Evolutionary conservation across 2,329 filamentous ascomycete genomes (phyloP).

Genomic region (Calonectria honghensis): DNA sequence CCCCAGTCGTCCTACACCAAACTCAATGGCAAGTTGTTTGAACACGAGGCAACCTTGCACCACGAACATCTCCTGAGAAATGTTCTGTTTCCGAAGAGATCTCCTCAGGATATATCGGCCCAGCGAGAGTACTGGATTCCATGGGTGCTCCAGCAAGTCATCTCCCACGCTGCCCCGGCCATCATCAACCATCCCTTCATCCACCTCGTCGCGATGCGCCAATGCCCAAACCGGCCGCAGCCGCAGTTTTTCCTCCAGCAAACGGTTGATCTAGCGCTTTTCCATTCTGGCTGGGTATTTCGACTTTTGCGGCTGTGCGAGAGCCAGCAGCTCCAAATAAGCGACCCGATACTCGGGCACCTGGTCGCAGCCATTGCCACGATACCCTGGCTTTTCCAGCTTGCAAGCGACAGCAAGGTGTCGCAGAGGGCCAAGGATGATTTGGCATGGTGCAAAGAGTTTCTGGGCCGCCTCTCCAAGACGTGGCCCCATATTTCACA

Average conservation of each 20-base stretch:
- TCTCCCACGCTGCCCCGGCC: constrained; percentile 10
- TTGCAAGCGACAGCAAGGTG: constrained; percentile 1
- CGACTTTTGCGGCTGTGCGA: constrained; percentile 10
- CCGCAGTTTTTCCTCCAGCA: constrained; percentile 18
- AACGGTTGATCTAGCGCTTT: background rate
- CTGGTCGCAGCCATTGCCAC: background rate
- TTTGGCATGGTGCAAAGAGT: background rate
- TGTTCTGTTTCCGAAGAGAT: background rate
- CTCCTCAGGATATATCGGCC: background rate
- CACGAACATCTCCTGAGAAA: constrained; percentile 13
- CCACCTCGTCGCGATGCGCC: constrained; percentile 7
- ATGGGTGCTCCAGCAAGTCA: constrained; percentile 6
- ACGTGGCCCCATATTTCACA: constrained; percentile 18
- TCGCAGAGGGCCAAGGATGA: constrained; percentile 12
- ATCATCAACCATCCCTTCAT: constrained; percentile 18
- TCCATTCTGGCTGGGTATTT: constrained; percentile 12
- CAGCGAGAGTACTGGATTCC: constrained; percentile 22
- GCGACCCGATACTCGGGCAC: background rate
- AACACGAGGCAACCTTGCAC: constrained; percentile 11
- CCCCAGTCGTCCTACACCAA: constrained; percentile 14
- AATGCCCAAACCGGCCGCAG: constrained; percentile 1
- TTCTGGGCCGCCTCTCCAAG: background rate
- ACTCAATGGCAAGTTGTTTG: constrained; percentile 13
- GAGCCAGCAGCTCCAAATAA: constrained; percentile 1
- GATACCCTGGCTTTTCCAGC: constrained; percentile 15